phyloP scores from a whole-genome alignment of 2,329 filamentous ascomycete genomes.

The Trichoderma aggressivum region DNA sequence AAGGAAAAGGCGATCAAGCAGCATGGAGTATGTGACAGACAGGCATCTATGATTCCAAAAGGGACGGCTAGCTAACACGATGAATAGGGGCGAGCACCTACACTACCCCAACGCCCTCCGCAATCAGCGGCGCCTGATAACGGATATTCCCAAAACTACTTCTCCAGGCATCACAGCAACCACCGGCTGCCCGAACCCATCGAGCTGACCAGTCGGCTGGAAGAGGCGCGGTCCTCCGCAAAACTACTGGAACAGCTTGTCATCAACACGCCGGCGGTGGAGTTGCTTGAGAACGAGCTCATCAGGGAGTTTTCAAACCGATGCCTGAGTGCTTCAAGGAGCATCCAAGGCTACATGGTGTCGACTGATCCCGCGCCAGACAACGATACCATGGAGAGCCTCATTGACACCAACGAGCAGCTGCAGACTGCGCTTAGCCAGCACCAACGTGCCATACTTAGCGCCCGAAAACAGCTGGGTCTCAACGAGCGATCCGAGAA shows the following conservation, averaged over 20 bases:
- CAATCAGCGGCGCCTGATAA: conserved; percentile 23
- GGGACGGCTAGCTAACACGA: neutral
- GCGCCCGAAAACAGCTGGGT: conserved; percentile 55
- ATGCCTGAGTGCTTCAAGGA: conserved; percentile 74
- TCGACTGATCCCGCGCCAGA: conserved; percentile 77
- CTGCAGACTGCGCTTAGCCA: conserved; percentile 77
- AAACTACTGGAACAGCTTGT: conserved; percentile 90
- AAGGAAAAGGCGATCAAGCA: conserved; percentile 62
- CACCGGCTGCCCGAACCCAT: conserved; percentile 60
- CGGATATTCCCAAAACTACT: conserved; percentile 54
- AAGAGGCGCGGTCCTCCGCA: conserved; percentile 87
- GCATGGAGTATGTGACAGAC: conserved; percentile 43
- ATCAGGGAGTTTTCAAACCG: conserved; percentile 88
- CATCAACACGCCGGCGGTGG: conserved; percentile 73
- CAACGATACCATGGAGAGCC: conserved; percentile 86
- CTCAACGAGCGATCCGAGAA: conserved; percentile 31
- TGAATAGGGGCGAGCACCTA: conserved; percentile 24
- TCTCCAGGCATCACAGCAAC: conserved; percentile 49
- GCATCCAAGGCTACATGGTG: conserved; percentile 82
- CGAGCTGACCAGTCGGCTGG: conserved; percentile 78
- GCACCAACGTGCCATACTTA: conserved; percentile 76
- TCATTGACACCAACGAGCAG: conserved; percentile 94
- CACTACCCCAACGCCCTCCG: conserved; percentile 21
- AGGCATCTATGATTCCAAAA: neutral
- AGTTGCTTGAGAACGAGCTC: conserved; percentile 79